Evolutionary conservation across 345 rosid species (phyloP).

Genomic region (Lepidium didymum): DNA sequence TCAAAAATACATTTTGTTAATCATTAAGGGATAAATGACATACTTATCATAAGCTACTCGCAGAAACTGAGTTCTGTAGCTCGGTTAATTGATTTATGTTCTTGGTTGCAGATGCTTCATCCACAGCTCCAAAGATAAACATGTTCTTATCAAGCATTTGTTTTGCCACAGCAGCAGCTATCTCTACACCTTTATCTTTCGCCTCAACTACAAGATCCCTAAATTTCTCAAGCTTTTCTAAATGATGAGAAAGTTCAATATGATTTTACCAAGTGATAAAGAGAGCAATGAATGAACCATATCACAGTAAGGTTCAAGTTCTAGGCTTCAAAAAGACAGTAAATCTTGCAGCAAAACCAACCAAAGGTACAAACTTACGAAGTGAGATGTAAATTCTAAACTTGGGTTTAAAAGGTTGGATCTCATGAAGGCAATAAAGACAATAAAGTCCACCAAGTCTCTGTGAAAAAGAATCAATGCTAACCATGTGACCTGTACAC

Average conservation of each 20-base stretch:
- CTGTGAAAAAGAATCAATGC: slow-evolving; percentile 43
- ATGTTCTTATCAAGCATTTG: slow-evolving; percentile 57
- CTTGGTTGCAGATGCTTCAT: slow-evolving; percentile 39
- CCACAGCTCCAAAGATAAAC: slow-evolving; percentile 74
- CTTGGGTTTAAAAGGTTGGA: slow-evolving; percentile 80
- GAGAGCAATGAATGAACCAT: not conserved
- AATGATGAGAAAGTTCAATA: not conserved
- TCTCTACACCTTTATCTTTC: slow-evolving; percentile 38
- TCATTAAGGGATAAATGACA: not conserved
- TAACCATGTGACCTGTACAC: slow-evolving; percentile 60
- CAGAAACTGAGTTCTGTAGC: slow-evolving; percentile 52
- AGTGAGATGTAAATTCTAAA: slow-evolving; percentile 63
- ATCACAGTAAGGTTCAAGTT: not conserved
- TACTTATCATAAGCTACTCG: slow-evolving; percentile 60
- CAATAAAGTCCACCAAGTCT: slow-evolving; percentile 87
- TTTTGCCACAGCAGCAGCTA: slow-evolving; percentile 46
- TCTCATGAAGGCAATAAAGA: slow-evolving; percentile 81
- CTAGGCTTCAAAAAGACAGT: not conserved
- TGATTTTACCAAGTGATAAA: not conserved
- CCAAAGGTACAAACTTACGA: slow-evolving; percentile 37
- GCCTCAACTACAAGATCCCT: slow-evolving; percentile 55
- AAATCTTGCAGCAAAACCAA: not conserved
- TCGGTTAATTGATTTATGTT: slow-evolving; percentile 42
- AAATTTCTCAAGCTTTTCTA: slow-evolving; percentile 73
- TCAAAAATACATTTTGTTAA: not conserved